These are phyloP conservation scores for Trichoderma endophyticum DNA, from an alignment of 2,329 filamentous ascomycete species.

Conservation along the genomic window DNA sequence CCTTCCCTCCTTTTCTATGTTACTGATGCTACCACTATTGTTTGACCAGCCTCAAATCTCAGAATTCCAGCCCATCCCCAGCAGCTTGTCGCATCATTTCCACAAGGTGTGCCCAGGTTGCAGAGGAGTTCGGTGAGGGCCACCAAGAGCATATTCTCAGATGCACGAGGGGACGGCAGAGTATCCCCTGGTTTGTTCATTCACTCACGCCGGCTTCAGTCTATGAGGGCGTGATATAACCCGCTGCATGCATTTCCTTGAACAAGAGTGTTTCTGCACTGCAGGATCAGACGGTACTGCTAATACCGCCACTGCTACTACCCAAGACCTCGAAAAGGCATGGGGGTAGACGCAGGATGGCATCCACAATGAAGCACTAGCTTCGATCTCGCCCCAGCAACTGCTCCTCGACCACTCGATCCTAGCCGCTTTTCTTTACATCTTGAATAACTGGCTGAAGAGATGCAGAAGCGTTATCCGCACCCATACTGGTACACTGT, in stretches of 20 bases:
- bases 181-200: not conserved
- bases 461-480: not conserved
- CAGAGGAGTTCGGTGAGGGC: not conserved
- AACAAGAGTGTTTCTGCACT: not conserved
- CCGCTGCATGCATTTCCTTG: not conserved
- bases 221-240: not conserved
- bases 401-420: not conserved
- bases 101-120: not conserved
- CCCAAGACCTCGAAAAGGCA: not conserved
- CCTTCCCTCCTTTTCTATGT: not conserved
- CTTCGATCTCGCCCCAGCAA: conserved; percentile 10
- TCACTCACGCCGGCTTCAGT: not conserved
- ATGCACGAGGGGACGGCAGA: not conserved
- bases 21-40: not conserved
- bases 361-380: conserved; percentile 14
- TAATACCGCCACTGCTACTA: not conserved
- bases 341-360: not conserved
- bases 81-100: not conserved
- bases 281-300: not conserved
- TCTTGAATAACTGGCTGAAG: not conserved
- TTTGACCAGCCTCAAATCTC: not conserved
- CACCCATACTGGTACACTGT: not conserved
- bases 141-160: not conserved
- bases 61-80: not conserved
- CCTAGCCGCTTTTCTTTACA: not conserved